Evolutionary conservation across 2,329 filamentous ascomycete genomes (phyloP).

Genomic region (Aspergillus latus): DNA sequence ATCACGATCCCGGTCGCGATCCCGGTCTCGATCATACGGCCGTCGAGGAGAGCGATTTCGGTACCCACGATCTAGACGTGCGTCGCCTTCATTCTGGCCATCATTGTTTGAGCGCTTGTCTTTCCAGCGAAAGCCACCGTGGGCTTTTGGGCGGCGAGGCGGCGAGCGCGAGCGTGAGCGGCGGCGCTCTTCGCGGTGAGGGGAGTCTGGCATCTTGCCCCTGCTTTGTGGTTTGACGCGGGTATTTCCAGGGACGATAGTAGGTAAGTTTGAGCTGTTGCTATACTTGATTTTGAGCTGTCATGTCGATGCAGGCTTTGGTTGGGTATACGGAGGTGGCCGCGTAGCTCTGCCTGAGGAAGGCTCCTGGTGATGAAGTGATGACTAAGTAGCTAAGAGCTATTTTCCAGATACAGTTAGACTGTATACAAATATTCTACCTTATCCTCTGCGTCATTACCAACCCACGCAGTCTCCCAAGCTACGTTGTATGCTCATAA

Average conservation of each 20-base stretch:
- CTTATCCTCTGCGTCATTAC: too few species aligned
- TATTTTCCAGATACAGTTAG: too few species aligned
- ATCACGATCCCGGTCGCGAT: conserved; percentile 34
- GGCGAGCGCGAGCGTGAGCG: conserved; percentile 20
- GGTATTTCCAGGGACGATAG: not conserved
- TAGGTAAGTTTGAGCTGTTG: not conserved
- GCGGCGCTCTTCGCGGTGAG: conserved; percentile 5
- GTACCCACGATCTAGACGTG: conserved; percentile 56
- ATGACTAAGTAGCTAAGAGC: not conserved
- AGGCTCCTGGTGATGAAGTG: not conserved
- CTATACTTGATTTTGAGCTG: not conserved
- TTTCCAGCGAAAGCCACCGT: conserved; percentile 50
- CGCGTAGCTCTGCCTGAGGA: not conserved
- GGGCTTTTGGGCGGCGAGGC: conserved; percentile 37
- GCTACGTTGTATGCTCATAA: too few species aligned
- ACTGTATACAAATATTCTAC: too few species aligned
- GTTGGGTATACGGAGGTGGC: not conserved
- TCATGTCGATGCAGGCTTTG: not conserved
- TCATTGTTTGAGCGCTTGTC: conserved; percentile 53
- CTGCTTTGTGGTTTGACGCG: not conserved
- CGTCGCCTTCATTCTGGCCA: conserved; percentile 43
- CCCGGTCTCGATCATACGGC: conserved; percentile 28
- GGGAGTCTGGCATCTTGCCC: conserved; percentile 7
- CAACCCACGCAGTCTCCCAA: too few species aligned
- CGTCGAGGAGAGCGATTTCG: conserved; percentile 26